Evolutionary conservation across 768 basidiomycete genomes (phyloP).

Genomic region (Tricholoma terreum): DNA sequence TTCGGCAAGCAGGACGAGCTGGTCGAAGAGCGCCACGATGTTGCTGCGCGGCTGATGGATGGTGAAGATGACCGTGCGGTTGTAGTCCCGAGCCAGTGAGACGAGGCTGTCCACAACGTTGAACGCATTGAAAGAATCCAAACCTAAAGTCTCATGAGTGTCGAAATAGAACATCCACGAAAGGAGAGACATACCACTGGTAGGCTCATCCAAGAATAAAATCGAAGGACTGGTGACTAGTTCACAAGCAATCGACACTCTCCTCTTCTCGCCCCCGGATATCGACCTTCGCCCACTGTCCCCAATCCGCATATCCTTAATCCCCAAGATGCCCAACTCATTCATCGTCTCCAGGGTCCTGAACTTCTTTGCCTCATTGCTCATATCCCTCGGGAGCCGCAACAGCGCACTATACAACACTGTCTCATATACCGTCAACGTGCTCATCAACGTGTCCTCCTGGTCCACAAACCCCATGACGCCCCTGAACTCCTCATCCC

Average conservation of each 20-base stretch:
- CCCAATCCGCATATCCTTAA: conserved; percentile 88
- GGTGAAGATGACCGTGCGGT: conserved; percentile 94
- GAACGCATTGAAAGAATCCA: conserved; percentile 93
- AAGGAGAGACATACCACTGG: conserved; percentile 61
- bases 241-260: conserved; percentile 97
- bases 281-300: conserved; percentile 86
- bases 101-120: conserved; percentile 91
- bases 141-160: conserved; percentile 43
- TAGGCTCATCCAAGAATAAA: conserved; percentile 95
- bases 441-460: conserved; percentile 96
- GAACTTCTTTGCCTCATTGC: conserved; percentile 90
- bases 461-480: conserved; percentile 97
- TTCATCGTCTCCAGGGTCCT: conserved; percentile 95
- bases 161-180: not conserved
- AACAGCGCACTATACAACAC: conserved; percentile 91
- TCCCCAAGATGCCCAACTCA: conserved; percentile 89
- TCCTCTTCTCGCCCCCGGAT: conserved; percentile 95
- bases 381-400: conserved; percentile 92
- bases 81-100: conserved; percentile 82
- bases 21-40: conserved; percentile 94
- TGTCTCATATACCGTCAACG: conserved; percentile 97
- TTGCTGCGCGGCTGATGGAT: conserved; percentile 98
- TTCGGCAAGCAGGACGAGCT: conserved; percentile 78
- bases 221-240: conserved; percentile 96
- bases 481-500: conserved; percentile 71